Base-by-base conservation (phyloP, 371 early-diverging fungal genomes). In the Mortierella sp. region DNA sequence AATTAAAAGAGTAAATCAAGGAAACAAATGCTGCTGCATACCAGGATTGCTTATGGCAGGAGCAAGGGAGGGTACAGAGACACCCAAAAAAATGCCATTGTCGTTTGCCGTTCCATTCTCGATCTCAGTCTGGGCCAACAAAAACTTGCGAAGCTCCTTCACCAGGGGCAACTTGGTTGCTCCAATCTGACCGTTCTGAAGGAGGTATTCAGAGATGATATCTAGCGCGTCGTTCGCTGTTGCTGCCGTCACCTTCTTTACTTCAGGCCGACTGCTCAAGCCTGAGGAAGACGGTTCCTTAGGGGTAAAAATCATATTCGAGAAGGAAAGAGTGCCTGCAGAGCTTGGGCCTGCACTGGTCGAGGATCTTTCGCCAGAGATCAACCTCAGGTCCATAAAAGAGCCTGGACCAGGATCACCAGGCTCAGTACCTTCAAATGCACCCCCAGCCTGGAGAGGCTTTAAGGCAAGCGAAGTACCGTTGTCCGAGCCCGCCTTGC, bases 141-240 rank as follows among this genome's bases (percentile, higher is more conserved):
- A 34, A 26, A 76, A 76, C 46, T 56, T 64, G 39, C 78, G 70
- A n/a, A 76, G 61, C 43, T 76, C 70, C 30, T 69, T 76, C 6
- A 76, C 70, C 32, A 69, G 32, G 19, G 78, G 78, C 41, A 76
- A 50, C 32, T 76, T 76, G 39, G 78, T 62, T 4, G 65, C 70
- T 24, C 78, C 78, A 46, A 69, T 69, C 34, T 69, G 64, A 12
- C 70, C 70, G 30, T 76, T 76, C 47, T 76, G 78, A 23, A 69
- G 61, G 34, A 69, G 47, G 46, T 76, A 76, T 44, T 76, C 78
- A 44, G 78, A 76, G 31, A 76, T 76, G 17, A 76, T 46, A 54
- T 76, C 78, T 4, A 76, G 58, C 14, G 78, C 70, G 34, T 76
- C 78, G 49, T 69, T 69, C 15, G 65, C 70, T 4, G 57, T 57